Evolutionary conservation across 345 rosid species (phyloP), one percentile per base, ranked within the genome.

Genomic region (Nasturtium officinale): DNA sequence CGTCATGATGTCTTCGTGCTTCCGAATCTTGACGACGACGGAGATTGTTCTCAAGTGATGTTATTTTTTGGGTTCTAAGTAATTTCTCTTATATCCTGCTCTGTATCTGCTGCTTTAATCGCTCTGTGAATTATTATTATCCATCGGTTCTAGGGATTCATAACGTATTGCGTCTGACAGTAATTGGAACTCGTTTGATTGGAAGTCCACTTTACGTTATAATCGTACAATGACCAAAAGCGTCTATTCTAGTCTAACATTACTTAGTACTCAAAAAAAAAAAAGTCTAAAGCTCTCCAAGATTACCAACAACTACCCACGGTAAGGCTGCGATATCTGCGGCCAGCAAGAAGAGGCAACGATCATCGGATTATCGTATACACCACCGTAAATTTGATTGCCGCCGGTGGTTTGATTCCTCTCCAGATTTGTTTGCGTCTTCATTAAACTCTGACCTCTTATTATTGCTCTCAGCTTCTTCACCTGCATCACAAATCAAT

Each of bases 401-500:
- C 13, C 60, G n/a, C 21, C 21, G 21, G 60, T 10, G 37, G n/a
- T 28, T 55, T 55, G 38, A 2, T 29, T 72, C 45, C 2, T 52
- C 5, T 72, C 43, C 10, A 26, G 9, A 32, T 43, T 69, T 20
- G 50, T 47, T 26, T 25, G 33, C 18, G 23, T 56, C 40, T 7
- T 56, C 40, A n/a, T 63, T 38, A 63, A 63, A 63, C 28, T 25
- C 43, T 17, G 68, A 28, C 32, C 55, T 47, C 28, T 47, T 16
- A 64, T 18, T 3, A 47, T 61, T 7, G 50, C 55, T 29, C 17
- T 64, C 42, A 64, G 28, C 28, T 46, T 64, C 4, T 29, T 64
- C 25, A 88, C 53, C 53, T 61, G 35, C 67, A 42, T 26, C n/a
- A 61, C 37, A 26, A 25, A n/a, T 25, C 50, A 13, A 40, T 6